phyloP scores from a whole-genome alignment of 345 rosid species.

The Brassica napus region Da-Ae NC_063446.1:22781001-22781500 shows the following conservation, averaged over 20 bases:
- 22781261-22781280: constrained; percentile 50
- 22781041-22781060: background rate
- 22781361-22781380: constrained; percentile 42
- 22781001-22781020: background rate
- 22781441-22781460: background rate
- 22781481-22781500: background rate
- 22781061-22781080: background rate
- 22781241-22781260: constrained; percentile 63
- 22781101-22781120: constrained; percentile 91
- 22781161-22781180: constrained; percentile 21
- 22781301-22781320: constrained; percentile 88
- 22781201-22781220: background rate
- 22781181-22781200: background rate
- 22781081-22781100: constrained; percentile 48
- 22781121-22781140: constrained; percentile 60
- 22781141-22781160: constrained; percentile 56
- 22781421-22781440: background rate
- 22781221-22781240: background rate
- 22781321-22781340: constrained; percentile 86
- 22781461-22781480: background rate
- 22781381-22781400: background rate
- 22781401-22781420: background rate
- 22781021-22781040: background rate
- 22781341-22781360: constrained; percentile 65
- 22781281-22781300: constrained; percentile 46